phyloP scores from a whole-genome alignment of 169 alveolate genomes.

The Hepatocystis sp. region DNA sequence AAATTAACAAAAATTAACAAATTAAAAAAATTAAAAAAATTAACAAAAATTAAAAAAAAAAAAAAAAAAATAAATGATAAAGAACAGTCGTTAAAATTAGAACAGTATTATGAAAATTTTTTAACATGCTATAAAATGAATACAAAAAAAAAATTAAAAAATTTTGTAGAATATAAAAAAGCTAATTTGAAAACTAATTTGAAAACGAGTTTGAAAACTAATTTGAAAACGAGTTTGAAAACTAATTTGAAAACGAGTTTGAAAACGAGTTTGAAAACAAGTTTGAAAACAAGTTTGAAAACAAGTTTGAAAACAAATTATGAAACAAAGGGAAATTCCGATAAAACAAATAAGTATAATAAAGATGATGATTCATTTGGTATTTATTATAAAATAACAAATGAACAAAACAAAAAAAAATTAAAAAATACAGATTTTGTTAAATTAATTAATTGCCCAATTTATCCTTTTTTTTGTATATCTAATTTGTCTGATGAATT shows the following conservation, averaged over 20 bases:
- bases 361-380: background rate
- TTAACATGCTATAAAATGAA: slow-evolving; percentile 27
- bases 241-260: too few relatives aligned
- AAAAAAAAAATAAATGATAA: background rate
- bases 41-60: background rate
- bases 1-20: background rate
- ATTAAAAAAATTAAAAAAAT: too few relatives aligned
- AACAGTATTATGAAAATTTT: slow-evolving; percentile 40
- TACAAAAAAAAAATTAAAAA: slow-evolving; percentile 34
- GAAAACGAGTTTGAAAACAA: too few relatives aligned
- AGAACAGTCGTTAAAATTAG: background rate
- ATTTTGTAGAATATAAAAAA: slow-evolving; percentile 24
- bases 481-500: slow-evolving; percentile 27
- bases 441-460: slow-evolving; percentile 23
- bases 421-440: slow-evolving; percentile 22
- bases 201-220: too few relatives aligned
- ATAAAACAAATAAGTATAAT: background rate
- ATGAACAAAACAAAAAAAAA: slow-evolving; percentile 15
- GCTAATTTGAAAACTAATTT: slow-evolving; percentile 2
- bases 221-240: too few relatives aligned
- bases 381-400: slow-evolving; percentile 13
- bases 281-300: too few relatives aligned
- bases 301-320: too few relatives aligned
- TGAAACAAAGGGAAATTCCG: background rate
- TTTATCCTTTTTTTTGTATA: slow-evolving; percentile 42